A percentile compares a stretch with the other conserved stretches of the same genome.
These are phyloP conservation scores for Lithospermum erythrorhizon DNA, from an alignment of 257 asterid genomes.

Conservation along the genomic window DNA sequence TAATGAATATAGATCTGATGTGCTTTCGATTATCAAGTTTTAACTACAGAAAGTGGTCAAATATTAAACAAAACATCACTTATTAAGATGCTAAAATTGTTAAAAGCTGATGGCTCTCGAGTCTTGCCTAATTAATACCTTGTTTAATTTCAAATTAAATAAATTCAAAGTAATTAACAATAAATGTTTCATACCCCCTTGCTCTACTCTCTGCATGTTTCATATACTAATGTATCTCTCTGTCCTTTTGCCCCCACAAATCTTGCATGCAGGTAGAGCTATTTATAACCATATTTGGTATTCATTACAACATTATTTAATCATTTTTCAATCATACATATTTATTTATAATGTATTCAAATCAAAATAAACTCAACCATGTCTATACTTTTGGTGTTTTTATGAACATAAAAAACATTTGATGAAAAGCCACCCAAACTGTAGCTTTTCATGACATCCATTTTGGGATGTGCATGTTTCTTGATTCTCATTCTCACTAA, in stretches of 20 bases:
- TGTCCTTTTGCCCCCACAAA: conserved; percentile 7
- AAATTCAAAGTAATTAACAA: background rate
- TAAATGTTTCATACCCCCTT: conserved; percentile 6
- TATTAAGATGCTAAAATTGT: conserved; percentile 22
- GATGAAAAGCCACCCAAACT: too few relatives aligned
- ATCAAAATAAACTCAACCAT: too few relatives aligned
- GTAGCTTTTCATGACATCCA: too few relatives aligned
- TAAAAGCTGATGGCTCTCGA: too few relatives aligned
- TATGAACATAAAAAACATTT: too few relatives aligned
- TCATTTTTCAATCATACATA: too few relatives aligned
- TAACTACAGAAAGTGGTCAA: too few relatives aligned
- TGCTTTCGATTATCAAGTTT: too few relatives aligned
- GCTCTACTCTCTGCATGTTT: conserved; percentile 17
- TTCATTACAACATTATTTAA: background rate
- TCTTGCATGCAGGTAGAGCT: background rate
- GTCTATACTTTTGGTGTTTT: too few relatives aligned
- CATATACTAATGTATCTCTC: background rate
- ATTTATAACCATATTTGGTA: background rate
- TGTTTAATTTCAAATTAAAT: background rate
- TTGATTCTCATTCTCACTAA: conserved; percentile 7
- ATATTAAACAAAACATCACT: conserved; percentile 11
- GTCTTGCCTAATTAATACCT: conserved; percentile 16
- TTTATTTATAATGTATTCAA: too few relatives aligned
- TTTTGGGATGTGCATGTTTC: background rate
- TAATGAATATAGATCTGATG: too few relatives aligned